Percentiles rank a stretch among this genome's conserved stretches.
These are phyloP conservation scores for Termitomyces sp. DNA, from an alignment of 768 basidiomycete genomes.

Conservation along the genomic window DNA sequence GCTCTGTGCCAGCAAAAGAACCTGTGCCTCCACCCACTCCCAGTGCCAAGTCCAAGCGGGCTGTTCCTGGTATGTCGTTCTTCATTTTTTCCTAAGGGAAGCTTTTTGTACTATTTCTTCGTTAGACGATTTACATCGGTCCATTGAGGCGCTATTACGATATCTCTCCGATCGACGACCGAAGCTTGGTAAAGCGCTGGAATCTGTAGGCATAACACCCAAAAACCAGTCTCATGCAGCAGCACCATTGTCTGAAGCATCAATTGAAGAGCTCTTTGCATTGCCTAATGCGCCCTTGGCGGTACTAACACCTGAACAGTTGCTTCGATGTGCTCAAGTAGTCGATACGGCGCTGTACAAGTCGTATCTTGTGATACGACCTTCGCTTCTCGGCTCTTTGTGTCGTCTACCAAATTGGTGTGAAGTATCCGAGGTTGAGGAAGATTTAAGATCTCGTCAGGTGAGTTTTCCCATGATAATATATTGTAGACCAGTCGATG, in stretches of 20 bases:
- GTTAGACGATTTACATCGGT: slow-evolving; percentile 58
- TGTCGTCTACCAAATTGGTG: slow-evolving; percentile 97
- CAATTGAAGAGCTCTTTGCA: slow-evolving; percentile 71
- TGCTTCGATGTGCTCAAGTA: slow-evolving; percentile 87
- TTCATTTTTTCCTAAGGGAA: slow-evolving; percentile 6
- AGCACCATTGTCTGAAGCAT: slow-evolving; percentile 66
- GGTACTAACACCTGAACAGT: slow-evolving; percentile 75
- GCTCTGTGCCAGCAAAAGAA: slow-evolving; percentile 39
- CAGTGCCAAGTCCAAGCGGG: slow-evolving; percentile 25
- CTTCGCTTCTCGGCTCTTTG: slow-evolving; percentile 77
- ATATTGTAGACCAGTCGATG: not conserved
- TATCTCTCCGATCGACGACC: slow-evolving; percentile 90
- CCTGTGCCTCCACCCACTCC: slow-evolving; percentile 60
- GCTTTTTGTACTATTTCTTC: not conserved
- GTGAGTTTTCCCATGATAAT: slow-evolving; percentile 33
- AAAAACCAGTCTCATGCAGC: slow-evolving; percentile 64
- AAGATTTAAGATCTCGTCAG: slow-evolving; percentile 74
- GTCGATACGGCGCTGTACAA: slow-evolving; percentile 96
- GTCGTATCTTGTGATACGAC: slow-evolving; percentile 79
- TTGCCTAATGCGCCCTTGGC: slow-evolving; percentile 75
- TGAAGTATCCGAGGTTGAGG: slow-evolving; percentile 92
- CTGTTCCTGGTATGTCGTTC: slow-evolving; percentile 25
- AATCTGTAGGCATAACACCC: slow-evolving; percentile 63
- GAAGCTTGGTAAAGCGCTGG: slow-evolving; percentile 76
- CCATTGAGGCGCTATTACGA: slow-evolving; percentile 83